Percentiles rank a stretch among this genome's conserved stretches.
Evolutionary conservation across 1,139 yeast genomes (phyloP).

Genomic region (Hansenula lynferdii): DNA sequence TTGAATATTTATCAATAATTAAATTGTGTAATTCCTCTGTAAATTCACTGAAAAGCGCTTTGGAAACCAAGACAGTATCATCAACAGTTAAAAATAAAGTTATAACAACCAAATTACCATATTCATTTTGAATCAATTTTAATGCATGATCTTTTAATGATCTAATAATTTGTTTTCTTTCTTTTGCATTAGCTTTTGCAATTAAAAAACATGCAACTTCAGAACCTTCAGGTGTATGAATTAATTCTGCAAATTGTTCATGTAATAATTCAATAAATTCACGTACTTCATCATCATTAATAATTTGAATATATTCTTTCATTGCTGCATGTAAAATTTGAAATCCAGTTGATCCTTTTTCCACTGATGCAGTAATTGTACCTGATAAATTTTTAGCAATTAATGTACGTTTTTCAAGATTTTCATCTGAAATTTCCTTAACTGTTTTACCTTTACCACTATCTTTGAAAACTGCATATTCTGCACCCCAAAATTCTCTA

Average conservation of each 20-base stretch:
- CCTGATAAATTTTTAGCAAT: constrained; percentile 74
- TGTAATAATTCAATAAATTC: constrained; percentile 79
- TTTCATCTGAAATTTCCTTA: constrained; percentile 60
- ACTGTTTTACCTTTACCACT: constrained; percentile 60
- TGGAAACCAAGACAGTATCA: constrained; percentile 81
- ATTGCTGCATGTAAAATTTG: constrained; percentile 95
- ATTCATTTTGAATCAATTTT: constrained; percentile 76
- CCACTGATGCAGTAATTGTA: constrained; percentile 86
- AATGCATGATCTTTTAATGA: constrained; percentile 68
- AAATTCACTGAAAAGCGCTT: constrained; percentile 62
- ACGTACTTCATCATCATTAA: constrained; percentile 65
- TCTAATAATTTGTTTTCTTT: constrained; percentile 75
- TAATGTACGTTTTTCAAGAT: constrained; percentile 78
- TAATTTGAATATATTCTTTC: constrained; percentile 77
- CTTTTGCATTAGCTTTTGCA: constrained; percentile 87
- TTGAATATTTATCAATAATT: constrained; percentile 67
- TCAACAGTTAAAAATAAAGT: constrained; percentile 84
- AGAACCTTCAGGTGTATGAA: constrained; percentile 91
- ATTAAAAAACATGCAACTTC: constrained; percentile 82
- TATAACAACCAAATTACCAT: constrained; percentile 78
- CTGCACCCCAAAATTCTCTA: constrained; percentile 97
- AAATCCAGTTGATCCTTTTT: constrained; percentile 95
- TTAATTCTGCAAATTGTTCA: constrained; percentile 92
- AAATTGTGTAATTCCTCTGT: constrained; percentile 55
- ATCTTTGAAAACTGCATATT: constrained; percentile 85